These are phyloP conservation scores for Monosporozyma servazzii DNA, from an alignment of 805 yeast species.

Conservation along the genomic window DNA sequence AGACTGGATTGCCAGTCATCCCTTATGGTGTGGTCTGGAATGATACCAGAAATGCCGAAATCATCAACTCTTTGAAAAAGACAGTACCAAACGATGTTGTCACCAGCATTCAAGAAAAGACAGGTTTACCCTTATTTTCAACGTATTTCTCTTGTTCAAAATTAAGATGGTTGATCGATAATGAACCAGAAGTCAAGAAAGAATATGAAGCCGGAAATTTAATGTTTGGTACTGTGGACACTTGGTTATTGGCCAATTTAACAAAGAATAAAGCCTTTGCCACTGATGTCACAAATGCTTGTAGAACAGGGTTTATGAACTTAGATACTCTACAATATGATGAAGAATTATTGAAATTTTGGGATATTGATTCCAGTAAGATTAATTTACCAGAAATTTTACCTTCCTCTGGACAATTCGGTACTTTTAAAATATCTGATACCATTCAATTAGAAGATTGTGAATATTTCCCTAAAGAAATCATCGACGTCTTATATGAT, in stretches of 20 bases:
- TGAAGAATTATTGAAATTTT: conserved; percentile 60
- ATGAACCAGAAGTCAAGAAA: conserved; percentile 54
- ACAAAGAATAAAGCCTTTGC: conserved; percentile 62
- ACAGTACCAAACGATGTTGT: conserved; percentile 46
- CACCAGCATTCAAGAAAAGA: conserved; percentile 48
- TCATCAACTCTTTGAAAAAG: conserved; percentile 54
- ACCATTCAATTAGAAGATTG: background rate
- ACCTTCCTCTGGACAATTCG: conserved; percentile 71
- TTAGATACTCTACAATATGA: conserved; percentile 69
- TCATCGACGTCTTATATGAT: conserved; percentile 44
- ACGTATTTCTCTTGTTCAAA: conserved; percentile 90
- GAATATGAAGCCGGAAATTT: conserved; percentile 69
- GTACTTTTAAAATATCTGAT: conserved; percentile 38
- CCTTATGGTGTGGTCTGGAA: conserved; percentile 91
- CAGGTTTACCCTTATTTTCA: conserved; percentile 74
- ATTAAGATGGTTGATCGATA: conserved; percentile 80
- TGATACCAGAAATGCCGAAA: conserved; percentile 74
- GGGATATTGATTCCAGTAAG: conserved; percentile 65
- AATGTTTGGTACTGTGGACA: conserved; percentile 90
- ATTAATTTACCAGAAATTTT: conserved; percentile 67
- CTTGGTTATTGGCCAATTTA: conserved; percentile 84
- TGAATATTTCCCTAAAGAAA: conserved; percentile 25
- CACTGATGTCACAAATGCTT: conserved; percentile 86
- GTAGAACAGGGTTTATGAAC: conserved; percentile 85
- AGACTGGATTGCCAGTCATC: conserved; percentile 72